Evolutionary conservation across 495 filamentous ascomycete genomes (phyloP), one percentile per base, ranked within the genome.

Genomic region (Tuber microsphaerosporum): DNA sequence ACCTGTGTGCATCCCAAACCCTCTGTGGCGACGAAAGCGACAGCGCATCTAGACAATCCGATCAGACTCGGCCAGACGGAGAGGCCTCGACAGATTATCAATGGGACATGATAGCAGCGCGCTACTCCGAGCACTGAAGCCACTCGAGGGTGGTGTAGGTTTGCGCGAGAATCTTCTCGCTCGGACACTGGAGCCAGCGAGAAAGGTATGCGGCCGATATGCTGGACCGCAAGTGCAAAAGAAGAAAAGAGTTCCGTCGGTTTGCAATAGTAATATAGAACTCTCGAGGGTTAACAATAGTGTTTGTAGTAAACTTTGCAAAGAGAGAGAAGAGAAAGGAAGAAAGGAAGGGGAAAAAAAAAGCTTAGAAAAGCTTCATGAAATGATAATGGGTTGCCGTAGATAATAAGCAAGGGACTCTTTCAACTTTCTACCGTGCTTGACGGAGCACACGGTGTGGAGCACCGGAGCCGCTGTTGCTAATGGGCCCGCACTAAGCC

Each of bases 121-220:
- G 88, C 87, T 8, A 92, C 88, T 4, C 90, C 90, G 17, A 91
- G 82, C 46, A 91, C 85, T 71, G 90, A 88, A 37, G 90, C 90
- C 46, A 91, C 87, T 19, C 89, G 88, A 7, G 90, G 90, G 81
- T 90, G 89, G 68, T 90, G 81, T 39, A 78, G 70, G 75, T 69
- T 77, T n/a, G 76, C 75, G 70, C 75, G 41, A n/a, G 74, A 72
- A 73, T 75, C 73, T 37, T 79, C 77, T 79, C 77, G 76, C 76
- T 73, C 70, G 45, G 77, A 79, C 69, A 69, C 77, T 68, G 77
- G 77, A 75, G 77, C 77, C 77, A 79, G 77, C 76, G 71, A 65
- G 56, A 65, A 65, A 17, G 56, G 26, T 31, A 16, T 65, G 56
- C 56, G 56, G 56, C 56, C 56, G 56, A 34, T 65, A 65, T 65